These are phyloP conservation scores for Fusarium coicis DNA, from an alignment of 2,329 filamentous ascomycete genomes.

Conservation along the genomic window DNA sequence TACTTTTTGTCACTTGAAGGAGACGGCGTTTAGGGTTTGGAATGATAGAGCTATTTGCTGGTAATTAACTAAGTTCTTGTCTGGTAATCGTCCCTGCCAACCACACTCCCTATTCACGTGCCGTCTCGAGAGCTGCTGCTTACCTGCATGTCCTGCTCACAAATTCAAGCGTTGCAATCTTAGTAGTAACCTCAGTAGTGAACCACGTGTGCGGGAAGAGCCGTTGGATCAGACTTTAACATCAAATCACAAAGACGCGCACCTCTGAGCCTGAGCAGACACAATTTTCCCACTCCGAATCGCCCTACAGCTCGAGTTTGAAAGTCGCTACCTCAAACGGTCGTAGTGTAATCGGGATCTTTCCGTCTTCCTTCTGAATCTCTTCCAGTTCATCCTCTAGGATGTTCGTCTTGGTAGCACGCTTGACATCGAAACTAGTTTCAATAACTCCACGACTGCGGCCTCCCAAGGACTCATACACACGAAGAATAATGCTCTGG, in stretches of 20 bases:
- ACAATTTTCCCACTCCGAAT: constrained; percentile 41
- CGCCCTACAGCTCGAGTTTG: constrained; percentile 65
- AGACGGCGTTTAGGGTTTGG: constrained; percentile 41
- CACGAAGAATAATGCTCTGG: constrained; percentile 81
- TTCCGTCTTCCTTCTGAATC: constrained; percentile 60
- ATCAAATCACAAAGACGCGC: constrained; percentile 27
- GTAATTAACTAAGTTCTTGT: constrained; percentile 31
- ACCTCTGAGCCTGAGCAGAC: constrained; percentile 37
- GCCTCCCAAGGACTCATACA: constrained; percentile 92
- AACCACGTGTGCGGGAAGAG: neutral
- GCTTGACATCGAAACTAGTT: constrained; percentile 76
- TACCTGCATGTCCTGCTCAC: neutral
- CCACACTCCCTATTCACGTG: neutral
- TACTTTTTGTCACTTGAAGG: constrained; percentile 15
- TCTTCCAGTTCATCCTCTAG: constrained; percentile 87
- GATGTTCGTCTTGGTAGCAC: constrained; percentile 84
- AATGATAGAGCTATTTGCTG: constrained; percentile 38
- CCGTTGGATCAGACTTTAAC: neutral
- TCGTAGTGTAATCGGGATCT: constrained; percentile 72
- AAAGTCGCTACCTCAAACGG: constrained; percentile 90
- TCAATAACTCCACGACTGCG: constrained; percentile 76
- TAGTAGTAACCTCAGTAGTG: neutral
- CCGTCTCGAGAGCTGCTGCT: neutral
- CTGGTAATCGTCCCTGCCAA: constrained; percentile 13
- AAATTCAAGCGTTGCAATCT: neutral